Conservation (phyloP, 352 stramenopile species). For the Phytophthora pseudosyringae region DNA sequence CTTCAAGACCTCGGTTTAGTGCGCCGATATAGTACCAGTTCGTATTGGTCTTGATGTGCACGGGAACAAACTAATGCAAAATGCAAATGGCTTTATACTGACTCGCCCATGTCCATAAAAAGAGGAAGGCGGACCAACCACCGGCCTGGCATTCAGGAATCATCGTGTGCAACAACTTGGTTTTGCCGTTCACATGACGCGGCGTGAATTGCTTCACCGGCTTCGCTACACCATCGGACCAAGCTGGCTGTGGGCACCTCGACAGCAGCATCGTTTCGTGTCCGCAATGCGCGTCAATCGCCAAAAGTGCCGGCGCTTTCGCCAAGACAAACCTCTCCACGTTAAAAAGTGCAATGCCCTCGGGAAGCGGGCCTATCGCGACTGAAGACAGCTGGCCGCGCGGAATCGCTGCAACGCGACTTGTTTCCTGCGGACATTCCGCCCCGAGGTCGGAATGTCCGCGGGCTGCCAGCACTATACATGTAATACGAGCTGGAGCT, state of each 20-base stretch:
- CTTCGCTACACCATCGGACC: background rate
- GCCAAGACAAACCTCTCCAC: background rate
- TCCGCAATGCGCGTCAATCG: background rate
- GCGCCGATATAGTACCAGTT: conserved; percentile 1
- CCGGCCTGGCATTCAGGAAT: conserved; percentile 13
- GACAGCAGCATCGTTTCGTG: conserved; percentile 2
- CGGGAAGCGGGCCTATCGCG: conserved; percentile 16
- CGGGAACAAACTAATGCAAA: no score
- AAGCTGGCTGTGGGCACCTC: background rate
- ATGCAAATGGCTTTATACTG: no score
- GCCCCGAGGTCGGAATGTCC: conserved; percentile 5
- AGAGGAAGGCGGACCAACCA: conserved; percentile 15
- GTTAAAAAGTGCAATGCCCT: background rate
- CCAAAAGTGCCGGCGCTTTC: background rate
- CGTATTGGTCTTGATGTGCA: background rate
- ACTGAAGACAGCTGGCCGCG: conserved; percentile 13
- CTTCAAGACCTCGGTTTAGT: conserved; percentile 12
- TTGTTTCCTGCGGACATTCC: conserved; percentile 30
- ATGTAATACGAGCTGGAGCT: no score
- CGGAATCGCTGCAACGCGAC: conserved; percentile 26
- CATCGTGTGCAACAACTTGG: background rate
- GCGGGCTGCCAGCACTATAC: background rate
- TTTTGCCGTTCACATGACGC: conserved; percentile 1
- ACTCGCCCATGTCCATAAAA: background rate
- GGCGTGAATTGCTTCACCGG: background rate